Percentiles rank a stretch among this genome's conserved stretches.
Evolutionary conservation across 2,329 filamentous ascomycete genomes (phyloP).

Genomic region (Plenodomus biglobosus): DNA sequence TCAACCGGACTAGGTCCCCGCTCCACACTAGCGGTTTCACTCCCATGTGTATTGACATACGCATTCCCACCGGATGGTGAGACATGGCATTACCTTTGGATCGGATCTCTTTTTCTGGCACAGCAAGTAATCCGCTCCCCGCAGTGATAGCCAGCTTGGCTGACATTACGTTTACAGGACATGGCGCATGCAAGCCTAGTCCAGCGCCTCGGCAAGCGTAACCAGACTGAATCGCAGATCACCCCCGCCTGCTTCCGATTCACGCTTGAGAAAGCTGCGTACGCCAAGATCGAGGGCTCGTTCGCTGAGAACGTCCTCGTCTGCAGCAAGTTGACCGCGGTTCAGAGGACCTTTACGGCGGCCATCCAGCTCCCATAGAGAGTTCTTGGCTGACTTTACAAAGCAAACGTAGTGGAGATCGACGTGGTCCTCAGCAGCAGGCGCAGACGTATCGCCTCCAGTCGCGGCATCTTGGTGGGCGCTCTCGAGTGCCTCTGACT

Average conservation of each 20-base stretch:
- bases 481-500: constrained; percentile 70
- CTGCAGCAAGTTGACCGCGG: constrained; percentile 50
- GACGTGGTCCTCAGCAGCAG: constrained; percentile 75
- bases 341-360: constrained; percentile 71
- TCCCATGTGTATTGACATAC: not conserved
- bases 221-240: constrained; percentile 66
- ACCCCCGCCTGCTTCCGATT: constrained; percentile 56
- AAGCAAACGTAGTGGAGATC: constrained; percentile 97
- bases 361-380: constrained; percentile 81
- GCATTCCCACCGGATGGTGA: not conserved
- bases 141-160: not conserved
- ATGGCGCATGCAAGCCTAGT: constrained; percentile 26
- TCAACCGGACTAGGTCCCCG: not conserved
- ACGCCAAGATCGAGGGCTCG: constrained; percentile 73
- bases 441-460: constrained; percentile 76
- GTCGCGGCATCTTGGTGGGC: constrained; percentile 79
- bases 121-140: not conserved
- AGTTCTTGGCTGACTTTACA: constrained; percentile 70
- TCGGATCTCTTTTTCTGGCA: not conserved
- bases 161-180: not conserved
- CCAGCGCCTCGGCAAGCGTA: constrained; percentile 60
- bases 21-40: not conserved
- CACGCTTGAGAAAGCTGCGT: constrained; percentile 60
- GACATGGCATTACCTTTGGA: not conserved
- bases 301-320: constrained; percentile 61